These are phyloP conservation scores for Spizellomyces sp. DNA, from an alignment of 192 early-diverging fungal species.

Conservation along the genomic window DNA sequence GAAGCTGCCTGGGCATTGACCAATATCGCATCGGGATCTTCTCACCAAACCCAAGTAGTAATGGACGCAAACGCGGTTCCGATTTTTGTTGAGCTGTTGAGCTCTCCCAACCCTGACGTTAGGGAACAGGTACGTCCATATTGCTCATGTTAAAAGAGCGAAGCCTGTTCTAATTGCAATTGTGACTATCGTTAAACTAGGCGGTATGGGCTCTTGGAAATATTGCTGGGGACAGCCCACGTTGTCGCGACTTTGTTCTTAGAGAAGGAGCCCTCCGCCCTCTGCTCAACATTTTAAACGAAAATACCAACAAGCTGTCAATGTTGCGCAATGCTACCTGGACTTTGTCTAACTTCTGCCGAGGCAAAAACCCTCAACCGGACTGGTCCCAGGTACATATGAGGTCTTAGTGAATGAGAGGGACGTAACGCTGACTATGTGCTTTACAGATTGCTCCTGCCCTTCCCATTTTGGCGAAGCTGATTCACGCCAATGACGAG, in stretches of 20 bases:
- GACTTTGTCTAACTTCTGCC: slow-evolving; percentile 98
- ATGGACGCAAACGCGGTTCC: slow-evolving; percentile 93
- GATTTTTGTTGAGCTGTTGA: slow-evolving; percentile 86
- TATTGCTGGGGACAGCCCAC: slow-evolving; percentile 95
- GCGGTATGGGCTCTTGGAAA: slow-evolving; percentile 99
- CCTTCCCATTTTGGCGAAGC: slow-evolving; percentile 85
- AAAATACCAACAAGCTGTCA: slow-evolving; percentile 83
- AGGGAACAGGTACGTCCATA: slow-evolving; percentile 76
- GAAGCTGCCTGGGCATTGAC: slow-evolving; percentile 99
- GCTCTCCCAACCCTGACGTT: slow-evolving; percentile 82
- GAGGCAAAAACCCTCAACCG: slow-evolving; percentile 96
- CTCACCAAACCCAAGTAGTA: slow-evolving; percentile 90
- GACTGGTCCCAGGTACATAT: slow-evolving; percentile 72
- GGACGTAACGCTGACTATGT: neutral
- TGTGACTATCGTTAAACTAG: slow-evolving; percentile 32
- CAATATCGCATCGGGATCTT: slow-evolving; percentile 97
- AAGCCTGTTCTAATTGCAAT: neutral
- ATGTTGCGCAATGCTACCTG: slow-evolving; percentile 99
- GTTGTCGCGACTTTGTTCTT: slow-evolving; percentile 90
- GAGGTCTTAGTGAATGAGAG: neutral
- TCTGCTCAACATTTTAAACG: slow-evolving; percentile 83
- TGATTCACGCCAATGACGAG: slow-evolving; percentile 89
- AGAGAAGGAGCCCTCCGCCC: slow-evolving; percentile 79
- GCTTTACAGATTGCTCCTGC: slow-evolving; percentile 76
- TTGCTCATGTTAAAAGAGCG: neutral